A percentile compares a stretch with the other conserved stretches of the same genome.
Evolutionary conservation across 1,284 basidiomycete genomes (phyloP).

Genomic region (Phylloboletellus chloephorus): DNA sequence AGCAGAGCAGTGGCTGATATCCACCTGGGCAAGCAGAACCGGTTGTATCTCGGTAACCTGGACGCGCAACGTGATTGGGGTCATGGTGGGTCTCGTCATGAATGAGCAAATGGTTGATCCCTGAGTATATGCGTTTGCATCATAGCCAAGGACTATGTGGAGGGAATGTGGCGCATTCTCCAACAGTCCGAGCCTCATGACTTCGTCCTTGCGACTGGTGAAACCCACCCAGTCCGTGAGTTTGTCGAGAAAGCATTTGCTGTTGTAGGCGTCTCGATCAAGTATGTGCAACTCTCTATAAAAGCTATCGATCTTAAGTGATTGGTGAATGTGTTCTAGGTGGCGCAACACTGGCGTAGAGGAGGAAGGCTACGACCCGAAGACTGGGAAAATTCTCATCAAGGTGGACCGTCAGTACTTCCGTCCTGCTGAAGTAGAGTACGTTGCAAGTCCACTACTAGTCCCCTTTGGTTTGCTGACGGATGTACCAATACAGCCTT

Average conservation of each 20-base stretch:
- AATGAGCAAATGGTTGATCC: not conserved
- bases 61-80: slow-evolving; percentile 93
- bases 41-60: slow-evolving; percentile 85
- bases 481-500: slow-evolving; percentile 42
- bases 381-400: slow-evolving; percentile 67
- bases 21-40: slow-evolving; percentile 75
- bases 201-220: slow-evolving; percentile 88
- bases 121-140: slow-evolving; percentile 12
- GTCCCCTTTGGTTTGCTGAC: slow-evolving; percentile 11
- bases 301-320: not conserved
- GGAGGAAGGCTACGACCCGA: slow-evolving; percentile 67
- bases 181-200: slow-evolving; percentile 79
- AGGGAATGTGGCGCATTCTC: slow-evolving; percentile 94
- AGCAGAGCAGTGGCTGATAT: slow-evolving; percentile 87
- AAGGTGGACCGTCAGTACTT: slow-evolving; percentile 79
- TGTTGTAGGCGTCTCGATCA: slow-evolving; percentile 59
- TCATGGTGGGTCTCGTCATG: slow-evolving; percentile 55
- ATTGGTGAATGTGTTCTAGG: slow-evolving; percentile 30
- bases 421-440: slow-evolving; percentile 92
- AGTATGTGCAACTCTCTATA: slow-evolving; percentile 36
- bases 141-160: slow-evolving; percentile 79
- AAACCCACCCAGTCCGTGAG: slow-evolving; percentile 87
- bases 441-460: slow-evolving; percentile 32
- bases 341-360: slow-evolving; percentile 74
- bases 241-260: slow-evolving; percentile 83